Evolutionary conservation across 2,329 filamentous ascomycete genomes (phyloP).

Genomic region (Talaromyces sp.): DNA sequence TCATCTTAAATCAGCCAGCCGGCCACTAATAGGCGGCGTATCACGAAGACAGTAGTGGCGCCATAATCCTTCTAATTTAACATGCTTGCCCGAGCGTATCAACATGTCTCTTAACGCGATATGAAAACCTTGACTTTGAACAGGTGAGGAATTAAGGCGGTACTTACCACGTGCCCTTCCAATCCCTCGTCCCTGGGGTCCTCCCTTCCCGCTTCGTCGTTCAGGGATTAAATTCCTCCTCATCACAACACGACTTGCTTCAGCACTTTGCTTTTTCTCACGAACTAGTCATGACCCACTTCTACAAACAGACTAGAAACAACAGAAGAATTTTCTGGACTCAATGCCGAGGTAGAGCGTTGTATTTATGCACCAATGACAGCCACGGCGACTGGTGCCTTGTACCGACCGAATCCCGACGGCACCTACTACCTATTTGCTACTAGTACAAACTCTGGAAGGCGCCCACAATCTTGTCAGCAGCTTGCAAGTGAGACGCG

Average conservation of each 20-base stretch:
- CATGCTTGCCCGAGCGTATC: background rate
- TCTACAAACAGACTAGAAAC: background rate
- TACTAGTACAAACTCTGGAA: background rate
- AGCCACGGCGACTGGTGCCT: background rate
- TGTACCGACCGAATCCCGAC: background rate
- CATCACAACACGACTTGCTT: background rate
- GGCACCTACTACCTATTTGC: slow-evolving; percentile 1
- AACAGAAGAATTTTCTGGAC: background rate
- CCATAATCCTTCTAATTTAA: background rate
- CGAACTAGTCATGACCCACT: background rate
- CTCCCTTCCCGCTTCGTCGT: background rate
- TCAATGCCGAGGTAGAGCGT: background rate
- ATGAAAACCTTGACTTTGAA: background rate
- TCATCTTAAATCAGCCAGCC: background rate
- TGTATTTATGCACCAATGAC: background rate
- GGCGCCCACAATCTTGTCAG: background rate
- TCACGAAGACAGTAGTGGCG: background rate
- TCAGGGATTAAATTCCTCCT: slow-evolving; percentile 4
- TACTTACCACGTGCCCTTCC: slow-evolving; percentile 1
- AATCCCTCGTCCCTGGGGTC: background rate
- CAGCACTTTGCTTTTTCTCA: background rate
- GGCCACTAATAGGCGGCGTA: background rate
- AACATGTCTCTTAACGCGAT: background rate
- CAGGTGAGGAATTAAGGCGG: background rate
- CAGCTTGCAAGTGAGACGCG: background rate